A percentile compares a stretch with the other conserved stretches of the same genome.
phyloP scores from a whole-genome alignment of 352 stramenopile genomes.

The Phytophthora sojae region DNA sequence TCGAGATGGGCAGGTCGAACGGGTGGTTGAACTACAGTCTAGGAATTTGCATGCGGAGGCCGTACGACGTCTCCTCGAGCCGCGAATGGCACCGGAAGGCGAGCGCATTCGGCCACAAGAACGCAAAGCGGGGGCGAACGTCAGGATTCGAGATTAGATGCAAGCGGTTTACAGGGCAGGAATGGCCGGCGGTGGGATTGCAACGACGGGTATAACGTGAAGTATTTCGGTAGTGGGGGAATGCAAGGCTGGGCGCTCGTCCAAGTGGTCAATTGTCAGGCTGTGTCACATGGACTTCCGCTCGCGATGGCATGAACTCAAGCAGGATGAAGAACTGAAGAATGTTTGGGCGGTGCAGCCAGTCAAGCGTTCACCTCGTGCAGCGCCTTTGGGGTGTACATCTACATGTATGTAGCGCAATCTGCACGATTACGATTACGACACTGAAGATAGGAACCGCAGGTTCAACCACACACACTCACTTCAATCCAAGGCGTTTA shows the following conservation, averaged over 20 bases:
- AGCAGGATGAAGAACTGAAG: no score
- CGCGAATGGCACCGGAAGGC: constrained; percentile 11
- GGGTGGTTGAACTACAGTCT: constrained; percentile 25
- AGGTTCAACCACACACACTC: no score
- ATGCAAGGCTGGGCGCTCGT: constrained; percentile 17
- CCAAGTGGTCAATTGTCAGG: neutral
- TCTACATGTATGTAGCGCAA: no score
- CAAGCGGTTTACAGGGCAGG: constrained; percentile 9
- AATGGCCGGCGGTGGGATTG: constrained; percentile 6
- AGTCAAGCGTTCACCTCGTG: no score
- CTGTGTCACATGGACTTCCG: neutral
- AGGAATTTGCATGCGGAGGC: neutral
- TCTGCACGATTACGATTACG: no score
- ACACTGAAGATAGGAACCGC: no score
- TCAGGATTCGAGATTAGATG: constrained; percentile 25
- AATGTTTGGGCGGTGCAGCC: no score
- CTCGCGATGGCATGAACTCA: neutral
- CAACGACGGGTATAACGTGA: constrained; percentile 20
- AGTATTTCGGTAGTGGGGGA: constrained; percentile 35
- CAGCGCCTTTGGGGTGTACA: no score
- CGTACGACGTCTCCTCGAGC: neutral
- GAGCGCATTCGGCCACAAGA: constrained; percentile 30
- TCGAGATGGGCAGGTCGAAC: constrained; percentile 19
- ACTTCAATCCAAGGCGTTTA: neutral
- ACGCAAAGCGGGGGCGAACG: constrained; percentile 5